Conservation (phyloP, 148 eudicot genomes). For the Limonium bicolor region DNA sequence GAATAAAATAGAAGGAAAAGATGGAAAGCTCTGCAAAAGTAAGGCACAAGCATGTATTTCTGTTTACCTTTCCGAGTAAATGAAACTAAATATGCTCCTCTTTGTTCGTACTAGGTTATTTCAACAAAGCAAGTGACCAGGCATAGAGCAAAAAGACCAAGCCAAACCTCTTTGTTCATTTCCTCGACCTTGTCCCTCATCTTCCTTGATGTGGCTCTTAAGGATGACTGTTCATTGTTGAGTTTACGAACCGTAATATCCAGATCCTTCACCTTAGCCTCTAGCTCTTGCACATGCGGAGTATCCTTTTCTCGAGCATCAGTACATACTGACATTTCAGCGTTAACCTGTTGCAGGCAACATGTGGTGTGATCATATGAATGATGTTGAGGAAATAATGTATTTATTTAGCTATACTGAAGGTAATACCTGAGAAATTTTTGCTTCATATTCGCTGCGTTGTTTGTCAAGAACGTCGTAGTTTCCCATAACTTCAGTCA, state of each 20-base stretch:
- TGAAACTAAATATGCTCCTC: background rate
- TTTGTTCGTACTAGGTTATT: background rate
- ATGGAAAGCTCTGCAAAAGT: no score
- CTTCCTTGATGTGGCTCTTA: slow-evolving; percentile 36
- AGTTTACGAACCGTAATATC: slow-evolving; percentile 43
- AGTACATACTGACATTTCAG: slow-evolving; percentile 40
- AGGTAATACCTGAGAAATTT: slow-evolving; percentile 39
- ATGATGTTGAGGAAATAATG: background rate
- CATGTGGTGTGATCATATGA: background rate
- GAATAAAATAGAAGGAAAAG: no score
- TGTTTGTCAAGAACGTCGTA: slow-evolving; percentile 33
- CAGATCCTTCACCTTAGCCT: slow-evolving; percentile 54
- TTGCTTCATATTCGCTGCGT: slow-evolving; percentile 34
- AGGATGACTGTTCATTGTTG: slow-evolving; percentile 49
- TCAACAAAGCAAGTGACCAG: background rate
- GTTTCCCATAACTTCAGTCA: background rate
- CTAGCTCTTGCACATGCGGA: slow-evolving; percentile 59
- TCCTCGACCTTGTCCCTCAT: slow-evolving; percentile 71
- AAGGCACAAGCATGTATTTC: no score
- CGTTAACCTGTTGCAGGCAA: slow-evolving; percentile 39
- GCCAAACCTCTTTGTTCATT: slow-evolving; percentile 43
- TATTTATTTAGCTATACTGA: background rate
- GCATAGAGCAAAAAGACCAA: background rate
- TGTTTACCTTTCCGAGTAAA: no score
- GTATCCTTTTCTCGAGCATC: slow-evolving; percentile 51